phyloP scores from a whole-genome alignment of 2,329 filamentous ascomycete species.

The Xylogone sp. region DNA sequence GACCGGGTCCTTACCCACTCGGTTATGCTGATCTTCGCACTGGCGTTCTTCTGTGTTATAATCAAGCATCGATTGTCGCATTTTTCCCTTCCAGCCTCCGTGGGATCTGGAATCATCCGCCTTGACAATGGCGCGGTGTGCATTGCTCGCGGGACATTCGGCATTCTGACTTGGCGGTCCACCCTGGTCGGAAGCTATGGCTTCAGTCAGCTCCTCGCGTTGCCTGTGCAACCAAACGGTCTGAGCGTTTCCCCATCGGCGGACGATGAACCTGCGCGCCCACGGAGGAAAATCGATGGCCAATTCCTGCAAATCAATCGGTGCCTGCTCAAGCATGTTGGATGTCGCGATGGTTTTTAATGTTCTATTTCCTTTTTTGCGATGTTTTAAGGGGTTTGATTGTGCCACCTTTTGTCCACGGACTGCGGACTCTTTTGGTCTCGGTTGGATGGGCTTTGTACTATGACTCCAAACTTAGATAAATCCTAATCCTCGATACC shows the following conservation, averaged over 20 bases:
- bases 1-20: neutral
- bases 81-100: neutral
- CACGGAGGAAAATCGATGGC: too few relatives aligned
- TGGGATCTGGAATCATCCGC: too few relatives aligned
- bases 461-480: neutral
- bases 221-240: too few relatives aligned
- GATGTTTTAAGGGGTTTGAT: neutral
- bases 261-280: too few relatives aligned
- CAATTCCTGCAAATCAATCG: too few relatives aligned
- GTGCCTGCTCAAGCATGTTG: neutral
- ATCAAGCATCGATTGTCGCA: neutral
- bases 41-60: neutral
- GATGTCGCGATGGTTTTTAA: neutral
- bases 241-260: too few relatives aligned
- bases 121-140: too few relatives aligned
- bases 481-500: neutral
- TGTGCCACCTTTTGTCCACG: neutral
- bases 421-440: neutral
- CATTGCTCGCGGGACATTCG: too few relatives aligned
- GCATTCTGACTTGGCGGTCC: too few relatives aligned
- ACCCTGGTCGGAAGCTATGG: too few relatives aligned
- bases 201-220: too few relatives aligned
- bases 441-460: neutral
- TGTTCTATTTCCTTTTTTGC: neutral
- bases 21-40: neutral